Evolutionary conservation across 1,284 basidiomycete genomes (phyloP).

Genomic region (Schizopora paradoxa): DNA sequence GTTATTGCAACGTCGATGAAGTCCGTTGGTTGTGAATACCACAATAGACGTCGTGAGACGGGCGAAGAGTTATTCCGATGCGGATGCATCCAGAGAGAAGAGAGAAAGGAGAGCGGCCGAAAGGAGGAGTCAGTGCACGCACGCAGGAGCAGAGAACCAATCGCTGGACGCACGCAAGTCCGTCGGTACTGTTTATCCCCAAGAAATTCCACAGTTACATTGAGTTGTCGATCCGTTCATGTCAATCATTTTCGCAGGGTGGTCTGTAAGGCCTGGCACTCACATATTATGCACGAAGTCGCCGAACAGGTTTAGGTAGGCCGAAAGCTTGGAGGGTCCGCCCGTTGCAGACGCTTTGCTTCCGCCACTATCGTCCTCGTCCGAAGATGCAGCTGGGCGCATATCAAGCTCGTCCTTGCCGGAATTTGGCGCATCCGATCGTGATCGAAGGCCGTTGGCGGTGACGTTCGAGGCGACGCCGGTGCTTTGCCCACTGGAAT

Average conservation of each 20-base stretch:
- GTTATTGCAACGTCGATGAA: no score
- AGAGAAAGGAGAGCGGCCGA: neutral
- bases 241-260: neutral
- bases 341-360: conserved; percentile 31
- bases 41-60: conserved; percentile 18
- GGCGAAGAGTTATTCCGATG: neutral
- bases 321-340: conserved; percentile 70
- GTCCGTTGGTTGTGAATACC: neutral
- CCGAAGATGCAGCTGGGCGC: conserved; percentile 24
- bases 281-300: conserved; percentile 88
- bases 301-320: conserved; percentile 86
- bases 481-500: conserved; percentile 32
- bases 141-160: conserved; percentile 14
- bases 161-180: conserved; percentile 59
- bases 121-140: conserved; percentile 3
- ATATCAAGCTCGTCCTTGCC: conserved; percentile 6
- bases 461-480: conserved; percentile 30
- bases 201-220: no score
- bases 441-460: conserved; percentile 34
- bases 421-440: conserved; percentile 26
- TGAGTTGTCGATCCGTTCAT: no score
- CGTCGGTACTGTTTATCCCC: conserved; percentile 75
- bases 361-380: conserved; percentile 23
- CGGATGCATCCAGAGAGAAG: neutral
- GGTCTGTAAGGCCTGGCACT: conserved; percentile 23